phyloP scores from a whole-genome alignment of 169 alveolate species.

The Eimeria tenella region DNA sequence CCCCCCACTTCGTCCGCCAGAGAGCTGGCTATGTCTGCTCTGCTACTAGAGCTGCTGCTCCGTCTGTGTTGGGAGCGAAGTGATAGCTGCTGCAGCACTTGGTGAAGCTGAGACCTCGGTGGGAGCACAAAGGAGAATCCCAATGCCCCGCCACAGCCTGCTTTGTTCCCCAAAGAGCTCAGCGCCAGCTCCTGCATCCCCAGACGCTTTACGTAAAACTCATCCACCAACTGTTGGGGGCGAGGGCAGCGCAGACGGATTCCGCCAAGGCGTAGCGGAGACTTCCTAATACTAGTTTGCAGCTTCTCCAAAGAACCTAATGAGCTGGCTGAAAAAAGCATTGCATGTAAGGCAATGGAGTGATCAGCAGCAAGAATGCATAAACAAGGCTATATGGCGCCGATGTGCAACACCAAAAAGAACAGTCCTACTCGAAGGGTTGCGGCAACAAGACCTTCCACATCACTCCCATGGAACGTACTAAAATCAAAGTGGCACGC shows the following conservation, averaged over 20 bases:
- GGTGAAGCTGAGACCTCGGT: slow-evolving; percentile 18
- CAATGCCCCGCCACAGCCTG: slow-evolving; percentile 3
- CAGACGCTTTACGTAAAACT: slow-evolving; percentile 71
- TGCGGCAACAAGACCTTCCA: too few relatives aligned
- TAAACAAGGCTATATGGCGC: too few relatives aligned
- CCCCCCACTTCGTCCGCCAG: slow-evolving; percentile 29
- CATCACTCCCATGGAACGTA: too few relatives aligned
- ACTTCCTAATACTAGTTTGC: not conserved
- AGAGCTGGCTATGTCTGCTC: not conserved
- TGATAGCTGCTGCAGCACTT: slow-evolving; percentile 42
- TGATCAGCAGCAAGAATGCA: too few relatives aligned
- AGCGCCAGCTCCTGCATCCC: slow-evolving; percentile 72
- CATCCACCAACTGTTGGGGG: slow-evolving; percentile 73
- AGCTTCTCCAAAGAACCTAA: slow-evolving; percentile 35
- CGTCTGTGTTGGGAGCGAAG: slow-evolving; percentile 21
- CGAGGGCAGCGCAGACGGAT: slow-evolving; percentile 60
- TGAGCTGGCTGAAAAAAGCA: not conserved
- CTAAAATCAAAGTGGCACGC: too few relatives aligned
- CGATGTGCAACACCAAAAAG: not conserved
- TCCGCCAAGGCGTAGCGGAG: slow-evolving; percentile 59
- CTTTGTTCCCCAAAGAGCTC: not conserved
- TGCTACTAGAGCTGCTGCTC: slow-evolving; percentile 68
- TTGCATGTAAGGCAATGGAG: not conserved
- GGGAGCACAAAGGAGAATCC: slow-evolving; percentile 47
- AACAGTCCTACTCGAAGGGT: not conserved